phyloP scores from a whole-genome alignment of 129 eudicot species.

The Rutidosis leptorrhynchoides region DNA sequence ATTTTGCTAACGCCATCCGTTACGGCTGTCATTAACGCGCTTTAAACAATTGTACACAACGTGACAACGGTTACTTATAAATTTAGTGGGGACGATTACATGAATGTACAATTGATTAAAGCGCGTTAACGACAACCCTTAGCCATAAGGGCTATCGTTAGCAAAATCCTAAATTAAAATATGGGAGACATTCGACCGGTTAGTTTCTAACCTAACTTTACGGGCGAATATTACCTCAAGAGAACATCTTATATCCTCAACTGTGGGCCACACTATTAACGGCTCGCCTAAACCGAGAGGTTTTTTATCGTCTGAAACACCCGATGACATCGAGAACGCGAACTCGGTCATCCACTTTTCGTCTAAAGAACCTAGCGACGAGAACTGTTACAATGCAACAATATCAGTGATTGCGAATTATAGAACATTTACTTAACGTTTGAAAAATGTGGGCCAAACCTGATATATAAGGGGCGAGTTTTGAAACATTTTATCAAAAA shows the following conservation, averaged over 20 bases:
- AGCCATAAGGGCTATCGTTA: too few relatives aligned
- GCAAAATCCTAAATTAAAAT: too few relatives aligned
- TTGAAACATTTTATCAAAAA: constrained; percentile 66
- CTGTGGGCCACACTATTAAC: constrained; percentile 84
- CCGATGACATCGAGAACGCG: constrained; percentile 82
- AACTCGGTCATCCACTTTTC: constrained; percentile 99
- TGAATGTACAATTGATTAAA: too few relatives aligned
- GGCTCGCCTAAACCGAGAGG: constrained; percentile 92
- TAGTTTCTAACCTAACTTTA: not conserved
- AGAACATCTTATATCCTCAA: constrained; percentile 95
- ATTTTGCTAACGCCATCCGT: too few relatives aligned
- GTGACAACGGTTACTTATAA: too few relatives aligned
- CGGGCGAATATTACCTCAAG: constrained; percentile 57
- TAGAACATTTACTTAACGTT: not conserved
- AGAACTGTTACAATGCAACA: constrained; percentile 51
- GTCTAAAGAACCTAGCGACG: constrained; percentile 93
- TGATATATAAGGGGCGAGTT: constrained; percentile 88
- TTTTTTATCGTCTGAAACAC: constrained; percentile 66
- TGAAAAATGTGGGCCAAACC: constrained; percentile 42
- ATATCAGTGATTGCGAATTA: not conserved
- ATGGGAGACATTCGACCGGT: not conserved
- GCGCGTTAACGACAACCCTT: too few relatives aligned
- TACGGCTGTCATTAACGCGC: too few relatives aligned
- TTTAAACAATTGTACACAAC: too few relatives aligned
- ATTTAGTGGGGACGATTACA: too few relatives aligned